Conservation (phyloP, 148 eudicot species). For the Nepenthes gracilis region DNA sequence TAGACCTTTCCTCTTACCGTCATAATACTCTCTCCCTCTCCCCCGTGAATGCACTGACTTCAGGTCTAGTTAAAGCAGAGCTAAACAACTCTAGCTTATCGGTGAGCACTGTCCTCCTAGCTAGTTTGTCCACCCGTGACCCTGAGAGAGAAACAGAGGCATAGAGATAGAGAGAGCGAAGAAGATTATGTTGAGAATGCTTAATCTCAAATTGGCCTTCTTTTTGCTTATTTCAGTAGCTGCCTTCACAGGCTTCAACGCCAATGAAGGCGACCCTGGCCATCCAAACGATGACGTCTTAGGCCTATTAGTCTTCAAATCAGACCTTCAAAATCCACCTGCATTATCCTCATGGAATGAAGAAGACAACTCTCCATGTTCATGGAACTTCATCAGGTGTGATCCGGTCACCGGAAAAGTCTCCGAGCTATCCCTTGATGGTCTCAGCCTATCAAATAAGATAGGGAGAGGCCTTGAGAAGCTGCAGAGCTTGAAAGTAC, state of each 20-base stretch:
- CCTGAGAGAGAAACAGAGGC: background rate
- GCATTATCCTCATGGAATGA: constrained; percentile 60
- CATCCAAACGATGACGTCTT: constrained; percentile 77
- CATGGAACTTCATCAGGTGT: constrained; percentile 64
- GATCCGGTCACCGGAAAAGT: constrained; percentile 49
- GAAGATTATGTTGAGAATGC: background rate
- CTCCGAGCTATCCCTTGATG: constrained; percentile 29
- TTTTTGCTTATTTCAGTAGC: constrained; percentile 9
- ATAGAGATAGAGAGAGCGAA: background rate
- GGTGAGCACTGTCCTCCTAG: too few relatives aligned
- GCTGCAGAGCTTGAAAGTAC: constrained; percentile 40
- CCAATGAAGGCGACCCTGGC: constrained; percentile 3
- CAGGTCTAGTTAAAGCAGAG: too few relatives aligned
- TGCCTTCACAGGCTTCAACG: constrained; percentile 8
- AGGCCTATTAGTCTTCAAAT: constrained; percentile 88
- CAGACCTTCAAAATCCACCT: constrained; percentile 56
- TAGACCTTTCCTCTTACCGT: too few relatives aligned
- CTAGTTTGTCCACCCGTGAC: too few relatives aligned
- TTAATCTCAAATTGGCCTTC: background rate
- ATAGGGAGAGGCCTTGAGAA: constrained; percentile 64
- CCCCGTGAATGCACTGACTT: too few relatives aligned
- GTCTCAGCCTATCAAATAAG: constrained; percentile 56
- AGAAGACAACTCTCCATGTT: constrained; percentile 78
- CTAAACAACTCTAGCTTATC: too few relatives aligned
- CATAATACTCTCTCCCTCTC: too few relatives aligned